Evolutionary conservation across 1,284 basidiomycete genomes (phyloP), one percentile per base, ranked within the genome.

Genomic region (Ceratobasidium theobromae): DNA sequence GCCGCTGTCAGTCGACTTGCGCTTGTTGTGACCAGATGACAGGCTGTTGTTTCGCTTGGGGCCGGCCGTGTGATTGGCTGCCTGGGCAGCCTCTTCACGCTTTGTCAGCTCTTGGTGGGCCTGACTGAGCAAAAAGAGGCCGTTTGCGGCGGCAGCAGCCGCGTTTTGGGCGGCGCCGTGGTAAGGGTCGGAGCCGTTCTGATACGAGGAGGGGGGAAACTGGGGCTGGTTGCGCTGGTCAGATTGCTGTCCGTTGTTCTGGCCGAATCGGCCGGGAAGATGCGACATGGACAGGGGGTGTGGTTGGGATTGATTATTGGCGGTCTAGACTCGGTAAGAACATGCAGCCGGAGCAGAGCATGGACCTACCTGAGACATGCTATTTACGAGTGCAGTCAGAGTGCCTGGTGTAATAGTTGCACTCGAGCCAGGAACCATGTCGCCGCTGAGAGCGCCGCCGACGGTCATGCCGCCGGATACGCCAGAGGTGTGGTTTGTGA

Each of bases 101-200:
- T 96, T 96, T n/a, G 92, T 91, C 66, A 97, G 85, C 80, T 97
- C 94, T 75, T 96, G 93, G 74, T 96, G 94, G 23, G 94, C 94
- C 76, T 97, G 93, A 5, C 88, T 91, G 66, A 98, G 86, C 53
- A 98, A 80, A 80, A 95, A 98, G 48, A 98, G 85, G 18, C 95
- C 95, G 74, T 95, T 95, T 62, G 93, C 89, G 33, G 92, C 91
- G 5, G 81, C 79, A 60, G 76, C 82, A 11, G 57, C 65, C 18
- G 65, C 67, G 28, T 60, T 70, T 52, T 68, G 69, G 14, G 69
- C 69, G 18, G 69, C 67, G 30, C 64, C 69, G 28, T 62, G 55
- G 27, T 68, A 68, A 30, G 48, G 49, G 16, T 69, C 68, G 45
- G 33, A 14, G 18, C n/a, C 16, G 38, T 51, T 55, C 52, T 65